Base-by-base conservation (phyloP, 2,329 filamentous ascomycete species). In the Diaporthe sp. region DNA sequence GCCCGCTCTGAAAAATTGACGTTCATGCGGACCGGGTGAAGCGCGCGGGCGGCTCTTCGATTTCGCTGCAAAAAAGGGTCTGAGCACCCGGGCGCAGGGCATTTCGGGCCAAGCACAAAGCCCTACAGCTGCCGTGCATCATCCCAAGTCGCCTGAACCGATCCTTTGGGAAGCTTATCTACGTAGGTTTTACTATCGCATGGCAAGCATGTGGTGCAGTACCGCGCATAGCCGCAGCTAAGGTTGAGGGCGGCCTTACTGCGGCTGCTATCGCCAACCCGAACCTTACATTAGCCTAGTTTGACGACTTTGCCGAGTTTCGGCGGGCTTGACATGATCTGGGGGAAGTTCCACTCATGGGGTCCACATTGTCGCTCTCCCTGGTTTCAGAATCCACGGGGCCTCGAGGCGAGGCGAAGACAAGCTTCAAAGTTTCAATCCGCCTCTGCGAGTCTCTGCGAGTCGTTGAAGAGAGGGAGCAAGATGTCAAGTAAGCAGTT, bases 371-470 rank as follows among this genome's bases (percentile, higher is more conserved):
- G 22, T 53, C 47, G 31, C 65, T 68, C 31, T 39, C 65, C 31
- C 39, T n/a, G 31, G 65, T 68, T 68, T 53, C 65, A 68, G 47
- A 53, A 68, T n/a, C 37, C 65, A 53, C 47, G 65, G 63, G 65
- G 65, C 47, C 12, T 39, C 31, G 47, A 68, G 31, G 63, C 31
- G 47, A 68, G 65, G 47, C 22, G 44, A 68, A 42, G 65, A 68
- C 65, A 68, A 68, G 65, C 65, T 68, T 68, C 65, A 51, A 68
- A 42, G 65, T 68, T 42, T 53, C 65, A 68, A 68, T 22, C 22
- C 65, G 13, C 31, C 47, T 68, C 4, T 53, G 20, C 65, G 65
- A 68, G 31, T 68, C 47, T 68, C 4, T 53, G 20, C 47, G 65
- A 68, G 31, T 68, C 34, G 44, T 6, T 22, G 22, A 20, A 13